These are phyloP conservation scores for Sungouiozyma intestinalis DNA, from an alignment of 805 yeast species.

Conservation along the genomic window DNA sequence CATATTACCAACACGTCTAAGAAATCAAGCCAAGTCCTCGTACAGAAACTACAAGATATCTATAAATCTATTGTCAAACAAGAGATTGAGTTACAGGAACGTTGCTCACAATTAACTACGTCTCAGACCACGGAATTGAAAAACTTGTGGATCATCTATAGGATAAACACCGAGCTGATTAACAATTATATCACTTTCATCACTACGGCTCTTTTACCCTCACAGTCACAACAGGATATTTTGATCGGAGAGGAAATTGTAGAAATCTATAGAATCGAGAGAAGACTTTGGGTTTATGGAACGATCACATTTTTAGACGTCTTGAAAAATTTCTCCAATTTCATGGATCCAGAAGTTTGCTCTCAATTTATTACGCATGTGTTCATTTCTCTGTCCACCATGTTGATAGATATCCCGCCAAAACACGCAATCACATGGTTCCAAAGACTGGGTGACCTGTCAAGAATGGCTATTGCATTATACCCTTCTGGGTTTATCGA, in stretches of 20 bases:
- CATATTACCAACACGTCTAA: conserved; percentile 12
- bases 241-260: conserved; percentile 58
- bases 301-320: conserved; percentile 73
- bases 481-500: conserved; percentile 72
- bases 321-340: conserved; percentile 61
- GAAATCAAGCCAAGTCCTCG: conserved; percentile 38
- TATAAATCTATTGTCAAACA: conserved; percentile 57
- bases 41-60: conserved; percentile 63
- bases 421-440: conserved; percentile 45
- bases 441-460: conserved; percentile 76
- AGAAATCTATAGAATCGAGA: conserved; percentile 64
- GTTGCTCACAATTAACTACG: conserved; percentile 49
- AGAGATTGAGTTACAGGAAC: conserved; percentile 61
- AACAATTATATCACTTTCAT: conserved; percentile 66
- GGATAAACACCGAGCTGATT: conserved; percentile 51
- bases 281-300: conserved; percentile 81
- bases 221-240: conserved; percentile 39
- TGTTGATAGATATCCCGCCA: conserved; percentile 30
- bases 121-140: conserved; percentile 48
- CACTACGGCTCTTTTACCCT: conserved; percentile 61
- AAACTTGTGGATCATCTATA: conserved; percentile 63
- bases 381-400: conserved; percentile 41
- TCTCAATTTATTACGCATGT: conserved; percentile 66
- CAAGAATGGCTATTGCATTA: conserved; percentile 80
- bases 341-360: conserved; percentile 69